Evolutionary conservation across 148 eudicot species (phyloP).

Genomic region (Silene latifolia): DNA sequence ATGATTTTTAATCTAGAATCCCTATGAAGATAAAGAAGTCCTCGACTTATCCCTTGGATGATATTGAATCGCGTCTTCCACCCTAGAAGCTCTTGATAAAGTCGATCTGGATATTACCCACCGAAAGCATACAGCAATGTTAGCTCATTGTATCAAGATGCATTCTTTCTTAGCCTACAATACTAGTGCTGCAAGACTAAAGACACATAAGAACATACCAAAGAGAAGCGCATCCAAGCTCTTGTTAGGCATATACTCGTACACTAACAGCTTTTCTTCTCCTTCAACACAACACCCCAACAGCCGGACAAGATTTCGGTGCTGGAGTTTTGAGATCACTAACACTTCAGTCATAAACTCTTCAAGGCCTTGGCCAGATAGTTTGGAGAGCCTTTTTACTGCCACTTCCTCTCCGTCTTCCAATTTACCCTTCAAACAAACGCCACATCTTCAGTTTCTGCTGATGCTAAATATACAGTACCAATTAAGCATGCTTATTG

Average conservation of each 20-base stretch:
- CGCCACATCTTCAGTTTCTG: background rate
- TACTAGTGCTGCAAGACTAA: background rate
- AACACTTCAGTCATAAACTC: conserved; percentile 49
- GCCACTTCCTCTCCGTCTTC: conserved; percentile 38
- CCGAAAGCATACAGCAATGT: background rate
- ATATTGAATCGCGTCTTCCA: conserved; percentile 44
- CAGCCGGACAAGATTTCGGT: conserved; percentile 41
- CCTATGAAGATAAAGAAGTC: conserved; percentile 55
- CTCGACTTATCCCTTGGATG: conserved; percentile 55
- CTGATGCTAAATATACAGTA: background rate
- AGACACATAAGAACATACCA: conserved; percentile 18
- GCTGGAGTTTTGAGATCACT: conserved; percentile 44
- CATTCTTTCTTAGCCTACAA: no score
- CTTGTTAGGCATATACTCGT: conserved; percentile 43
- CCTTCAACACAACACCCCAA: conserved; percentile 39
- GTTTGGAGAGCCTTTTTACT: conserved; percentile 40
- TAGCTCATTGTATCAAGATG: background rate
- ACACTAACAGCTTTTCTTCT: conserved; percentile 35
- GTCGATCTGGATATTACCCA: conserved; percentile 15
- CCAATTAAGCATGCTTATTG: no score
- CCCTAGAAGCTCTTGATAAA: conserved; percentile 16
- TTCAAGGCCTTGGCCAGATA: conserved; percentile 42
- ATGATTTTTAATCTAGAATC: conserved; percentile 51
- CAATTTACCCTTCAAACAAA: conserved; percentile 26
- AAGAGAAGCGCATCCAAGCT: conserved; percentile 44